These are phyloP conservation scores for Saturnispora zaruensis DNA, from an alignment of 805 yeast species.

Conservation along the genomic window DNA sequence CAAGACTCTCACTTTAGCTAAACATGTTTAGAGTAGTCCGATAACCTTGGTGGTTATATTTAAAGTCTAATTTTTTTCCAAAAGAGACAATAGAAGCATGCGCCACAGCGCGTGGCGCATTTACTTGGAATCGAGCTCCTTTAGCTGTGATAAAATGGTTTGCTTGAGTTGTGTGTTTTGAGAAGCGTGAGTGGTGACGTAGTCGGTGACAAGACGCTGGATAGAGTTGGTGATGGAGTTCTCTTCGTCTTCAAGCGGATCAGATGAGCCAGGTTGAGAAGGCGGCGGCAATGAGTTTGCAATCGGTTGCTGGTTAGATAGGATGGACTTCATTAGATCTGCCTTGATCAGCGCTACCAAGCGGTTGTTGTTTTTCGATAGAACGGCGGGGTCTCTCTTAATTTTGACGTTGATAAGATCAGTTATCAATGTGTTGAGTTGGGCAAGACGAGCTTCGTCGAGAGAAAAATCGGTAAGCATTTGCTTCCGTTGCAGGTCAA, in stretches of 20 bases:
- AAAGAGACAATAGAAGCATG: background rate
- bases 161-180: background rate
- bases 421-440: slow-evolving; percentile 32
- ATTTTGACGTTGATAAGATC: slow-evolving; percentile 39
- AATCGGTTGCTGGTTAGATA: background rate
- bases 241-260: background rate
- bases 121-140: background rate
- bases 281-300: background rate
- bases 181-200: background rate
- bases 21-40: background rate
- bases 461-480: slow-evolving; percentile 35
- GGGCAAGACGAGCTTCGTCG: slow-evolving; percentile 5
- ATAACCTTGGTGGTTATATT: background rate
- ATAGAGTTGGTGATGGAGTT: background rate
- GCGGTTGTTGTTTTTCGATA: slow-evolving; percentile 40
- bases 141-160: background rate
- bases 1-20: background rate
- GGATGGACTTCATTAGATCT: slow-evolving; percentile 29
- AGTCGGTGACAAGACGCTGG: background rate
- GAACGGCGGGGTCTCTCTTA: slow-evolving; percentile 38
- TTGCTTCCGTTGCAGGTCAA: slow-evolving; percentile 37
- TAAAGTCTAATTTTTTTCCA: background rate
- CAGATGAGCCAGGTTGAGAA: background rate
- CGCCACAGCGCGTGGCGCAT: background rate
- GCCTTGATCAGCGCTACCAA: slow-evolving; percentile 47